These are phyloP conservation scores for Panicum miliaceum DNA, from an alignment of 176 grass and related monocot genomes.

Conservation along the genomic window DNA sequence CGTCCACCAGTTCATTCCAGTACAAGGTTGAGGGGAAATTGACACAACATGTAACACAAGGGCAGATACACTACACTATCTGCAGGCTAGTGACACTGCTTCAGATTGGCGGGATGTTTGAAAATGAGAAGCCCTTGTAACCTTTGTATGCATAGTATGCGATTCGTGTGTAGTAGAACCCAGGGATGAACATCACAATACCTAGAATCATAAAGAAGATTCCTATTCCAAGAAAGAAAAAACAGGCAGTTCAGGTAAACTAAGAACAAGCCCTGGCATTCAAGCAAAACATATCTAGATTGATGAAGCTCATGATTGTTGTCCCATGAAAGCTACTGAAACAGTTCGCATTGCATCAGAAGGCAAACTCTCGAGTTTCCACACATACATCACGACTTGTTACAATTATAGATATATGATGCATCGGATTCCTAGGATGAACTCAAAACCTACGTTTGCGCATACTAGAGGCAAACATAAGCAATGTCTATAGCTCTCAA, in stretches of 20 bases:
- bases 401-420: neutral
- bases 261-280: neutral
- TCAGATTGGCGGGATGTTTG: constrained; percentile 86
- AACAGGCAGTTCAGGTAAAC: neutral
- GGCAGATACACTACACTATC: neutral
- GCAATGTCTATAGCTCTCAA: neutral
- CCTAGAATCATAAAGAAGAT: constrained; percentile 92
- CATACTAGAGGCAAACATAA: neutral
- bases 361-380: neutral
- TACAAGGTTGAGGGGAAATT: neutral
- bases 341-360: neutral
- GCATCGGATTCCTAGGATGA: neutral
- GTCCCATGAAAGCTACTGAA: neutral
- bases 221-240: constrained; percentile 45
- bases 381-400: neutral
- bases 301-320: neutral
- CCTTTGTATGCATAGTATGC: constrained; percentile 95
- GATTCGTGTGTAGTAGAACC: constrained; percentile 96
- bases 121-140: constrained; percentile 94
- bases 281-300: neutral
- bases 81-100: neutral
- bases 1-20: constrained; percentile 15
- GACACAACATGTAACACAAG: constrained; percentile 19
- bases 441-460: neutral
- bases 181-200: constrained; percentile 90